phyloP scores from a whole-genome alignment of 768 basidiomycete genomes.

The Kwoniella pini region DNA sequence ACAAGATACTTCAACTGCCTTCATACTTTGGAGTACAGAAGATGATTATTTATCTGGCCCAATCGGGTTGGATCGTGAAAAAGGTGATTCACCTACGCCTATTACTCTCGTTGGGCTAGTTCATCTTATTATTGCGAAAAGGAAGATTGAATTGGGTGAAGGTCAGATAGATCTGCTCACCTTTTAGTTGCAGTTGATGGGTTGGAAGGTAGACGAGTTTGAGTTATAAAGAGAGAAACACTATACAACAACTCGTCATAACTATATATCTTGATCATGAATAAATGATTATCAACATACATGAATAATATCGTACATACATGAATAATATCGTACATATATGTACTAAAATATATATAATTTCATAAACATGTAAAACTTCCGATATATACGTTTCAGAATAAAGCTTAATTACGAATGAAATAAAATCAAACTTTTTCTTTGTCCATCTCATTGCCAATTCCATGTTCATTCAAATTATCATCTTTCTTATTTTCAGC shows the following conservation, averaged over 20 bases:
- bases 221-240: too few species aligned
- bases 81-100: neutral
- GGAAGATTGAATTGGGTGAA: neutral
- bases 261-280: neutral
- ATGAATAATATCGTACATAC: too few species aligned
- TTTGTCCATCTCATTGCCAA: too few species aligned
- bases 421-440: too few species aligned
- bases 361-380: too few species aligned
- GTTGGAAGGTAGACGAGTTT: too few species aligned
- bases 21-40: neutral
- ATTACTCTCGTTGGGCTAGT: slow-evolving; percentile 1
- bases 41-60: neutral
- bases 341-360: too few species aligned
- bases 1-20: neutral
- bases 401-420: too few species aligned
- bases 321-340: too few species aligned
- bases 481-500: neutral
- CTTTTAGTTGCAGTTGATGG: neutral
- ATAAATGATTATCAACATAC: neutral
- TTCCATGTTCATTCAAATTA: too few species aligned
- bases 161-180: neutral
- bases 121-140: neutral
- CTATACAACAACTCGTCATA: too few species aligned
- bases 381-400: too few species aligned
- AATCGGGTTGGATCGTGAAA: neutral